A percentile compares a stretch with the other conserved stretches of the same genome.
These are phyloP conservation scores for Myriangium duriaei DNA, from an alignment of 2,329 filamentous ascomycete species.

Conservation along the genomic window DNA sequence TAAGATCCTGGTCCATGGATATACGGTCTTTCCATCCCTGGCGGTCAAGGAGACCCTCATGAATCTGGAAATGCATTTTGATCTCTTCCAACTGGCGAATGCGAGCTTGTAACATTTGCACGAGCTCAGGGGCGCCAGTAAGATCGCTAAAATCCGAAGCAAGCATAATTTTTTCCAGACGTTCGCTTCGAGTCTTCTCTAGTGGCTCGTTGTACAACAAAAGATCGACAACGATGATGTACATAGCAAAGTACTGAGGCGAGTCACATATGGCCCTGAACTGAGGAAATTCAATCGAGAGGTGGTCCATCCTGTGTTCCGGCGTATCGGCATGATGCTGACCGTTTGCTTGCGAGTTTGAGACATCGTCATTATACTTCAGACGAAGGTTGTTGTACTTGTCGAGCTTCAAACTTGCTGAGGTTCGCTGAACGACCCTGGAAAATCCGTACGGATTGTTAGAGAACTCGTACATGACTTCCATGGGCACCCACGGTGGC, in stretches of 20 bases:
- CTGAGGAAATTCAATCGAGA: constrained; percentile 94
- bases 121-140: constrained; percentile 83
- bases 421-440: constrained; percentile 91
- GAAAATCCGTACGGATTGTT: constrained; percentile 95
- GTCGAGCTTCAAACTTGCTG: constrained; percentile 85
- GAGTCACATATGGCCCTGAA: constrained; percentile 94
- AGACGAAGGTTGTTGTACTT: constrained; percentile 95
- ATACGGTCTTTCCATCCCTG: constrained; percentile 86
- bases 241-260: constrained; percentile 92
- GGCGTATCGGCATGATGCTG: constrained; percentile 31
- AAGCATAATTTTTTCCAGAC: constrained; percentile 95
- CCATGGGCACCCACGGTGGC: constrained; percentile 97
- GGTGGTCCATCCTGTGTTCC: constrained; percentile 74
- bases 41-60: constrained; percentile 74
- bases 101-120: constrained; percentile 78
- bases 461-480: constrained; percentile 96
- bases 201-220: constrained; percentile 91
- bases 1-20: constrained; percentile 76
- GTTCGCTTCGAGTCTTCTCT: constrained; percentile 92
- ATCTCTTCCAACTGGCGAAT: constrained; percentile 93
- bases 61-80: constrained; percentile 89
- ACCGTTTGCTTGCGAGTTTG: constrained; percentile 43
- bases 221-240: constrained; percentile 92
- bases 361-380: constrained; percentile 93
- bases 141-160: constrained; percentile 97